phyloP scores from a whole-genome alignment of 2,329 filamentous ascomycete species.

The Eutypa lata region DNA sequence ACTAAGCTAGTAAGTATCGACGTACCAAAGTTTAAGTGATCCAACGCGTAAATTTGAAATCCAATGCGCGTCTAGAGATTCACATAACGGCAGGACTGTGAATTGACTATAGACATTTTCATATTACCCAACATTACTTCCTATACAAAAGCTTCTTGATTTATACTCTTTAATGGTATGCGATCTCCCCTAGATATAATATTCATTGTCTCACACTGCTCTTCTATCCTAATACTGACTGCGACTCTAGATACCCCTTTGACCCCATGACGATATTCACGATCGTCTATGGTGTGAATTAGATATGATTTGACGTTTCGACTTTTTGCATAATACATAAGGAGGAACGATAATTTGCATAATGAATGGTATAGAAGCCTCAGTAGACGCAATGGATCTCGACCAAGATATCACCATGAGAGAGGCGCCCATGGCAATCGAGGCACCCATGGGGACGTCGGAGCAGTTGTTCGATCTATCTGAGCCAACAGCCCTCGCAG shows the following conservation, averaged over 20 bases:
- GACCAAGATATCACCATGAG: background rate
- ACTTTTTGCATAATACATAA: background rate
- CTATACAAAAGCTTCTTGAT: background rate
- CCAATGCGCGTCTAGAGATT: conserved; percentile 5
- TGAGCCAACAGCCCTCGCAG: background rate
- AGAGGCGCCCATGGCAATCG: background rate
- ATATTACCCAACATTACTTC: background rate
- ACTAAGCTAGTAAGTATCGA: too few species aligned
- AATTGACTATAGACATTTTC: background rate
- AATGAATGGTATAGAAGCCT: background rate
- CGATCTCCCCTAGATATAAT: background rate
- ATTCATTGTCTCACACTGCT: background rate
- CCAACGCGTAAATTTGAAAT: background rate
- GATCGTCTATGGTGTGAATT: background rate
- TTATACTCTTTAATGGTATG: background rate
- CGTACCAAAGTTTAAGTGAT: too few species aligned
- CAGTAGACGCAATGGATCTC: background rate
- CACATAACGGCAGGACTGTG: background rate
- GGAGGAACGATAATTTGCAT: background rate
- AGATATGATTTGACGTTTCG: background rate
- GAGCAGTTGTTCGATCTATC: background rate
- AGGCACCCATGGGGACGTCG: background rate
- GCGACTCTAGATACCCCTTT: background rate
- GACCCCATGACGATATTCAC: background rate
- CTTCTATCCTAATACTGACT: background rate